A percentile compares a stretch with the other conserved stretches of the same genome.
Conservation (phyloP, 2,329 filamentous ascomycete genomes). For the Lomentospora prolificans region DNA sequence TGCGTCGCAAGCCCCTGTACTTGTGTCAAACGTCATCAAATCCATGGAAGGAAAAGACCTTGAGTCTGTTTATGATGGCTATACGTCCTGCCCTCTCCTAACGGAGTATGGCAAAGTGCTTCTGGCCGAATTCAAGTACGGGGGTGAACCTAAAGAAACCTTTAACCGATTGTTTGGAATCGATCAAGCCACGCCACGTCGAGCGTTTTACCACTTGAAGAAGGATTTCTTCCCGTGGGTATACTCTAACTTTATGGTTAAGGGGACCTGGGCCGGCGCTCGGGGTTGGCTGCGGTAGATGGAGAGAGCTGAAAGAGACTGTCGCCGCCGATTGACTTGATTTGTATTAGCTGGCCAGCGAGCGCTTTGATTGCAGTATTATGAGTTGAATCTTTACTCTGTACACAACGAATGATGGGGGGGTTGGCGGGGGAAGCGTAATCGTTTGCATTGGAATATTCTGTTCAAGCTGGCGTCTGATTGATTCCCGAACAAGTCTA, state of each 20-base stretch:
- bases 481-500: no score
- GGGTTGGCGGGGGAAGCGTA: no score
- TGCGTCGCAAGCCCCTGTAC: constrained; percentile 38
- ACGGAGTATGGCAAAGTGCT: constrained; percentile 53
- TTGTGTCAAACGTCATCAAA: constrained; percentile 37
- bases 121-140: constrained; percentile 57
- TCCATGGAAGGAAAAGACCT: constrained; percentile 33
- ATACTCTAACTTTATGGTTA: constrained; percentile 49
- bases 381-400: no score
- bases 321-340: no score
- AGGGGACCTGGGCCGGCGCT: constrained; percentile 52
- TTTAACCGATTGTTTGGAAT: constrained; percentile 44
- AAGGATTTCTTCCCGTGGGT: constrained; percentile 62
- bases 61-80: constrained; percentile 39
- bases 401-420: no score
- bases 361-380: no score
- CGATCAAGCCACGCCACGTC: constrained; percentile 45
- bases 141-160: constrained; percentile 52
- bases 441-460: no score
- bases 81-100: constrained; percentile 44
- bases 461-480: no score
- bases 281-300: constrained; percentile 33
- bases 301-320: neutral
- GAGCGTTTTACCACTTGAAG: constrained; percentile 52
- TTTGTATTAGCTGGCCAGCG: no score